These are phyloP conservation scores for Cladophialophora yegresii DNA, from an alignment of 2,329 filamentous ascomycete genomes.

Conservation along the genomic window DNA sequence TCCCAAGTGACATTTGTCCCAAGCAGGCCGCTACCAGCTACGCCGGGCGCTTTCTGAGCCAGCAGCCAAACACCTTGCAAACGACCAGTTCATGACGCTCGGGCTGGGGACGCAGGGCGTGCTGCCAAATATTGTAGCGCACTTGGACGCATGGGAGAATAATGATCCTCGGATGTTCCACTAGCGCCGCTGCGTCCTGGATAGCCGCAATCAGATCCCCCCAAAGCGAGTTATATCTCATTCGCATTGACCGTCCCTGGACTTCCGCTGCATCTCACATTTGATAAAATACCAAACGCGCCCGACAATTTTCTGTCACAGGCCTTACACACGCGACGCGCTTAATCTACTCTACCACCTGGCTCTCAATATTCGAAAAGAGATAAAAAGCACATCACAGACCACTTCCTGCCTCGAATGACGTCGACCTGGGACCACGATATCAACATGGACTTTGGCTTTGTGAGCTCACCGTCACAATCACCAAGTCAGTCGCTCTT, in stretches of 20 bases:
- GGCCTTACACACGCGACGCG: conserved; percentile 19
- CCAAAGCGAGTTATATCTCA: conserved; percentile 27
- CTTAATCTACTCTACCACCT: conserved; percentile 26
- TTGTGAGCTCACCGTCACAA: conserved; percentile 34
- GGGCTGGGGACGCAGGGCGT: conserved; percentile 15
- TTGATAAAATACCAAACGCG: conserved; percentile 25
- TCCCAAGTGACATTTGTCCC: neutral
- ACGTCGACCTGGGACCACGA: conserved; percentile 19
- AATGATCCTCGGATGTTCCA: conserved; percentile 25
- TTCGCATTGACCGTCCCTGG: conserved; percentile 14
- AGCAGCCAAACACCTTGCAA: conserved; percentile 15
- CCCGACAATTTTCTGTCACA: conserved; percentile 9
- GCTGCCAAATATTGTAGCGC: neutral
- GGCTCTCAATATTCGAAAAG: conserved; percentile 1
- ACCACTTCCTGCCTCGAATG: conserved; percentile 19
- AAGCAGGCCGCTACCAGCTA: conserved; percentile 7
- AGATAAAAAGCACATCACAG: conserved; percentile 13
- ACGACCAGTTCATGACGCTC: conserved; percentile 13
- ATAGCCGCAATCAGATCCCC: conserved; percentile 19
- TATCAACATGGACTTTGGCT: conserved; percentile 34
- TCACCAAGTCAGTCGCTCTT: conserved; percentile 35
- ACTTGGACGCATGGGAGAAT: conserved; percentile 27
- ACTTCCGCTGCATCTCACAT: conserved; percentile 23
- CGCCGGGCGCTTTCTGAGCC: conserved; percentile 2
- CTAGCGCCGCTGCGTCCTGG: conserved; percentile 21